Conservation (phyloP, 169 alveolate species). For the Cryptosporidium tyzzeri region DNA sequence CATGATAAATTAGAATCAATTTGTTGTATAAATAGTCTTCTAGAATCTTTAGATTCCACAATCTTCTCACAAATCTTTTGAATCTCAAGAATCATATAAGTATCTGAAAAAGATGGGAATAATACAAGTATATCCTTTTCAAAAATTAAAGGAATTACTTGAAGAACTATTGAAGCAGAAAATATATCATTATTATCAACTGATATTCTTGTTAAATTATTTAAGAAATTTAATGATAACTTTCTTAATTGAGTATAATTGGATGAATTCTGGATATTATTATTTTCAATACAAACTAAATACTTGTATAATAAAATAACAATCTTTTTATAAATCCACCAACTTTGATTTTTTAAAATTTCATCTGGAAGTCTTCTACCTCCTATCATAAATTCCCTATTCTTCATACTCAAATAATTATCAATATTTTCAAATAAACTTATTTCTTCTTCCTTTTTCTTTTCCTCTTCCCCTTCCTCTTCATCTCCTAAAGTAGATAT, state of each 20-base stretch:
- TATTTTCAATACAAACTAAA: neutral
- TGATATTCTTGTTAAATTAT: neutral
- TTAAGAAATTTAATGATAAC: neutral
- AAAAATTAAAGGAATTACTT: neutral
- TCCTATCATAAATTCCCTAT: neutral
- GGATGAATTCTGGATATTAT: neutral
- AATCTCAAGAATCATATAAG: slow-evolving; percentile 15
- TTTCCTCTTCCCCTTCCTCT: too few relatives aligned
- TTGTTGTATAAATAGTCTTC: neutral
- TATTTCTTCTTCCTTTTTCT: neutral
- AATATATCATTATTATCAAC: neutral
- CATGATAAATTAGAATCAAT: neutral
- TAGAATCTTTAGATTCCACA: neutral
- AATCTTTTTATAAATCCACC: slow-evolving; percentile 1
- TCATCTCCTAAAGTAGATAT: neutral
- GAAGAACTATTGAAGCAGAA: slow-evolving; percentile 44
- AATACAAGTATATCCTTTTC: neutral
- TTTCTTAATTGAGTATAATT: neutral
- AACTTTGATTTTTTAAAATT: neutral
- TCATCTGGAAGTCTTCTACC: neutral
- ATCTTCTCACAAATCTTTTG: slow-evolving; percentile 43
- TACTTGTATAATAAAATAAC: neutral
- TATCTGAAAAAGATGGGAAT: slow-evolving; percentile 25
- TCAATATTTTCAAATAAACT: neutral
- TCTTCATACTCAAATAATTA: neutral